phyloP scores from a whole-genome alignment of 768 basidiomycete species.

The Hydnomerulius pinastri region DNA sequence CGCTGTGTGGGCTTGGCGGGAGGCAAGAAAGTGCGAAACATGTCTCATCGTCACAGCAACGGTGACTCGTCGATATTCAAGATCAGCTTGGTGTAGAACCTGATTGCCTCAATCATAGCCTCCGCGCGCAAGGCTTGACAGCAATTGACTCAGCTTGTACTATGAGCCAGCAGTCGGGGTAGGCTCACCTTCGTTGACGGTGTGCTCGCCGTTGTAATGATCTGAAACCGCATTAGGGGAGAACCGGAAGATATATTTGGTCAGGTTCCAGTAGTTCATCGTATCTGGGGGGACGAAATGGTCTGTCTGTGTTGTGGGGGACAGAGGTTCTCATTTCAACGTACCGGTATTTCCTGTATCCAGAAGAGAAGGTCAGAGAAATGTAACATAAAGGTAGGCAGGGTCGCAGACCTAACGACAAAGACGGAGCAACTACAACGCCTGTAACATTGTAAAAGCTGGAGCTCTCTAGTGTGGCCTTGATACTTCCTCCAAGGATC shows the following conservation, averaged over 20 bases:
- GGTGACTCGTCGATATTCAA: conserved; percentile 64
- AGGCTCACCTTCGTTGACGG: conserved; percentile 19
- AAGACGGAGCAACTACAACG: conserved; percentile 15
- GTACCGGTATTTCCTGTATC: conserved; percentile 19
- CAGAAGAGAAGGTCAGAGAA: neutral
- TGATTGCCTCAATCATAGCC: conserved; percentile 59
- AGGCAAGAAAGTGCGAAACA: too few relatives aligned
- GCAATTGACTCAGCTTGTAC: neutral
- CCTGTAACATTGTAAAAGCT: conserved; percentile 7
- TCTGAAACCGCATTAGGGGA: conserved; percentile 21
- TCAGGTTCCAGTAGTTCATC: conserved; percentile 20
- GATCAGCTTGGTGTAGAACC: conserved; percentile 66
- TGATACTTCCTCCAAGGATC: conserved; percentile 27
- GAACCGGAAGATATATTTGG: conserved; percentile 62
- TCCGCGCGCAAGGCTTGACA: conserved; percentile 48
- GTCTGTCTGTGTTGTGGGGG: neutral
- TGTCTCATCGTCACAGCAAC: conserved; percentile 4
- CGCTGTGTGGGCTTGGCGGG: too few relatives aligned
- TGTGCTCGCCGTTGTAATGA: conserved; percentile 17
- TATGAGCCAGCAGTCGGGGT: neutral
- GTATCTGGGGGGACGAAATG: conserved; percentile 12
- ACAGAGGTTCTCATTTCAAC: neutral
- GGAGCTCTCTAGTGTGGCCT: conserved; percentile 33
- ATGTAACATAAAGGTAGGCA: too few relatives aligned
- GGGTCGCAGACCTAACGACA: conserved; percentile 11